Evolutionary conservation across 768 basidiomycete species (phyloP), one percentile per base, ranked within the genome.

Genomic region (Leccinum aurantiacum): DNA sequence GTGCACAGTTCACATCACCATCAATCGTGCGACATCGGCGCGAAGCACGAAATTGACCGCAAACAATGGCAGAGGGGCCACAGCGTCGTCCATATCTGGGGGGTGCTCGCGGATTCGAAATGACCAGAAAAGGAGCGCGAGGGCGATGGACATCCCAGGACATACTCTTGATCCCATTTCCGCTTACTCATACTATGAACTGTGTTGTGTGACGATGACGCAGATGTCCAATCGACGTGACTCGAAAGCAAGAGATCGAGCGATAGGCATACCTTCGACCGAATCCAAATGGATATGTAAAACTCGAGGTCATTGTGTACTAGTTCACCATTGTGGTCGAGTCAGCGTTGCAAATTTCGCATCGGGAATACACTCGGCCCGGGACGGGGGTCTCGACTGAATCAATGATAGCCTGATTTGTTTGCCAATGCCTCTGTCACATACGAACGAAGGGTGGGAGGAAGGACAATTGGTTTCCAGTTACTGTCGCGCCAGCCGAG

Each of bases 301-400:
- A 73, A 73, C 54, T 76, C 77, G 2, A 84, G 59, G 56, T 84
- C 82, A 2, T 80, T 77, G 29, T 77, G 75, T 0, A 87, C 25
- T 25, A 25, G 48, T 31, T 71, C 75, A 2, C 81, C 82, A 2
- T 81, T 69, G 17, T 55, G 14, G 31, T 69, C 61, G 14, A 86
- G 56, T 85, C 86, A 88, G 19, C 86, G 74, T 61, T 81, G 78
- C 70, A 63, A 87, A 88, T 8, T 37, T 63, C 53, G 86, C 84
- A 53, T 87, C 78, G 0, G 82, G 81, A 85, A 87, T 14, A 77
- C 74, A 31, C 29, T 31, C 29, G 29, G 29, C 29, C 29, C 29
- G 29, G 9, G 8, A 65, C 65, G 0, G 85, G 85, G 60, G 25
- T 88, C 86, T 33, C 84, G 76, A 2, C 80, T 79, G 19, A 87